Base-by-base conservation (phyloP, 192 early-diverging fungal species). In the Geranomyces michiganensis region DNA sequence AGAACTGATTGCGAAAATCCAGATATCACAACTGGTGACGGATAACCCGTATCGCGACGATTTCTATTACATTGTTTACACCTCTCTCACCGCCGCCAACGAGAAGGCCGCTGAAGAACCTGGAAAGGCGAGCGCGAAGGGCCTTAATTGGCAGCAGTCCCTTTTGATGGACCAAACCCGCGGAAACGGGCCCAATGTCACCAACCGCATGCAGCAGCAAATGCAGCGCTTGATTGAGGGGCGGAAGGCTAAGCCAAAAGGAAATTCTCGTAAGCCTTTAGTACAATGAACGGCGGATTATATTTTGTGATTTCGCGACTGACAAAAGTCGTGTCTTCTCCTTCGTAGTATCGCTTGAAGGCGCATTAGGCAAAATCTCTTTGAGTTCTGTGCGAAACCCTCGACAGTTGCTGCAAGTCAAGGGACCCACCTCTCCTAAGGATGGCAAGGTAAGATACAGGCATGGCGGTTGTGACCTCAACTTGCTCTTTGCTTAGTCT, bases 141-240 rank as follows among this genome's bases (percentile, higher is more conserved):
- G 66, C 21, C 65, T 82, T 44, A 83, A 80, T 36, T 86, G 84
- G 84, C 80, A 86, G 75, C 84, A 86, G 58, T 63, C 65, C 1
- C 56, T 79, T 65, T 59, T 84, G 33, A 62, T 82, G 67, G 58
- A 58, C 30, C 78, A 80, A 44, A 68, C 45, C 12, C 41, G 58
- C 12, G 73, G 63, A 17, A 55, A 43, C 53, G 62, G 65, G 7
- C 15, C 56, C 13, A 60, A 67, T 21, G 59, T 80, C 24, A 76
- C 80, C 31, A 76, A 70, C 55, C 79, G 80, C 26, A 93, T 99
- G 93, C 94, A 97, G 67, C 91, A 94, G 76, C 96, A 99, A 66
- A 92, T 99, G 62, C 92, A 97, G 81, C 90, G 94, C 29, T 91
- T 99, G 69, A 96, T 99, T 67, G 95, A 94, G 70, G 90, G 92